Conservation (phyloP, 129 eudicot species). For the Cynara cardunculus region DNA sequence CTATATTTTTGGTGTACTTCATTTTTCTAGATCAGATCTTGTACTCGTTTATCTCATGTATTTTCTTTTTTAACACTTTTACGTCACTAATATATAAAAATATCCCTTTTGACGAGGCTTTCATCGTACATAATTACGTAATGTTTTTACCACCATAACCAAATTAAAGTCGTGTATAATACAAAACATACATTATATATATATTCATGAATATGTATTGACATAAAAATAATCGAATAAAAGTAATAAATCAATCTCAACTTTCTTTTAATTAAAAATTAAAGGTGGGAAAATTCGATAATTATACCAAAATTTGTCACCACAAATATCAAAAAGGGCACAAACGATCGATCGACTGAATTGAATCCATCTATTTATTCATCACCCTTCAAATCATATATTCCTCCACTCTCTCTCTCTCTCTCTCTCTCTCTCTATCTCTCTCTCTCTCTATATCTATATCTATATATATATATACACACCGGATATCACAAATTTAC, state of each 20-base stretch:
- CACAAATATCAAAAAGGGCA: background rate
- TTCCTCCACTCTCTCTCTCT: slow-evolving; percentile 16
- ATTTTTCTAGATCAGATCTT: background rate
- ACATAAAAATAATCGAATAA: no score
- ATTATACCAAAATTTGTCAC: background rate
- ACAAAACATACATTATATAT: no score
- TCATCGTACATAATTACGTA: no score
- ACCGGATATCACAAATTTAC: background rate
- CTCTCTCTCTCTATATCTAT: slow-evolving; percentile 2
- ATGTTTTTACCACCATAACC: no score
- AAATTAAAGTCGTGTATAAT: no score
- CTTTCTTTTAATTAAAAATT: background rate
- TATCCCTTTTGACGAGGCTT: no score
- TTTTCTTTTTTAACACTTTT: background rate
- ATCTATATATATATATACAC: slow-evolving; percentile 6
- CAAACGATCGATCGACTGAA: background rate
- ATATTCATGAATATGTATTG: no score
- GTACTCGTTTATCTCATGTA: no score
- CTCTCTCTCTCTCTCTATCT: background rate
- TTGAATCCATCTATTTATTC: background rate
- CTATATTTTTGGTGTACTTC: background rate
- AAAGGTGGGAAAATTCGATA: background rate
- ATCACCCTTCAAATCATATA: slow-evolving; percentile 10
- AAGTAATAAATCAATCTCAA: no score
- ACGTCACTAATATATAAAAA: background rate